A percentile compares a stretch with the other conserved stretches of the same genome.
phyloP scores from a whole-genome alignment of 345 rosid species.

The Rubroshorea leprosula region DNA sequence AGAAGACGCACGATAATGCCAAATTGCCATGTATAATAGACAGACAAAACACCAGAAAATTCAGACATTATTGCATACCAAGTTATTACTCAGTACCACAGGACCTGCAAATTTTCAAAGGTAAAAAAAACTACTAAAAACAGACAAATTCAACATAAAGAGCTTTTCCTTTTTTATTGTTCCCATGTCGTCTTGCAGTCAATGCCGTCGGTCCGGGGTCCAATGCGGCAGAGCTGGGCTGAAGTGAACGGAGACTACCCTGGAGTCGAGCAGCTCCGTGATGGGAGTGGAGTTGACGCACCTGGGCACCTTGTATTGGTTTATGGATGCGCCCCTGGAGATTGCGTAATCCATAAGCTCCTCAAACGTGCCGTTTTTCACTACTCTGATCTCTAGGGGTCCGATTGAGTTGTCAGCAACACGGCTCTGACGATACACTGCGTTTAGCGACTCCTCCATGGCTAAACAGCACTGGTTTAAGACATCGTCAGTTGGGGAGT shows the following conservation, averaged over 20 bases:
- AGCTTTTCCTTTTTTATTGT: neutral
- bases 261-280: constrained; percentile 64
- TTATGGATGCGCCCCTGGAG: constrained; percentile 84
- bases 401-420: constrained; percentile 83
- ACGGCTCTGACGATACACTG: constrained; percentile 81
- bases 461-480: constrained; percentile 57
- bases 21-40: constrained; percentile 5
- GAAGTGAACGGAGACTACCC: constrained; percentile 64
- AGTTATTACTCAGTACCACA: neutral
- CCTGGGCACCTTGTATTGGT: constrained; percentile 83
- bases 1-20: too few relatives aligned
- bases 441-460: constrained; percentile 75
- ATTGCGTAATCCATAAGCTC: constrained; percentile 93
- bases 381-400: constrained; percentile 80
- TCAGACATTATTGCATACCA: neutral
- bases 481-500: constrained; percentile 37
- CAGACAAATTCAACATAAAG: neutral
- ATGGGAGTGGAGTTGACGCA: constrained; percentile 80
- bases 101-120: neutral
- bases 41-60: neutral
- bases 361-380: constrained; percentile 75
- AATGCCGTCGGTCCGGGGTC: constrained; percentile 48
- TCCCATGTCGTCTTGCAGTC: neutral
- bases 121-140: neutral
- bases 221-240: constrained; percentile 69